Evolutionary conservation across 495 filamentous ascomycete species (phyloP).

Genomic region (Neurospora cerealis): DNA sequence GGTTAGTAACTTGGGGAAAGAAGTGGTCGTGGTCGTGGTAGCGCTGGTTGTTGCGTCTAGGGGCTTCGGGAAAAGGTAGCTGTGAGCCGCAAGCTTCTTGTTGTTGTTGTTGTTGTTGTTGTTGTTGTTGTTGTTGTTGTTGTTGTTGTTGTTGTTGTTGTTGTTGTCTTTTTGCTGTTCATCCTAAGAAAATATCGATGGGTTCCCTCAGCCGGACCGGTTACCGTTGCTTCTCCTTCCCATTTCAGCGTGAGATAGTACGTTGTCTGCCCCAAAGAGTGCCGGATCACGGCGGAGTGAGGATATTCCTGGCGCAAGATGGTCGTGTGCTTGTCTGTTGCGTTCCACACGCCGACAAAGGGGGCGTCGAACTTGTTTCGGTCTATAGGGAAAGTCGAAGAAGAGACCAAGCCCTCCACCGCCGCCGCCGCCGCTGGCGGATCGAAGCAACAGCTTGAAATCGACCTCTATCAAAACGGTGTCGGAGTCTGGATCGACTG

Average conservation of each 20-base stretch:
- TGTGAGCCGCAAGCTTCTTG: slow-evolving; percentile 18
- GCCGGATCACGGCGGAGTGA: slow-evolving; percentile 30
- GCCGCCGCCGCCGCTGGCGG: background rate
- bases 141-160: no score
- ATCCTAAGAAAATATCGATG: slow-evolving; percentile 35
- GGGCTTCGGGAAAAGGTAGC: slow-evolving; percentile 23
- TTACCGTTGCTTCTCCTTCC: slow-evolving; percentile 25
- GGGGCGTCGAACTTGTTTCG: slow-evolving; percentile 36
- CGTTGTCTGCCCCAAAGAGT: slow-evolving; percentile 32
- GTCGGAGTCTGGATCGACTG: slow-evolving; percentile 36
- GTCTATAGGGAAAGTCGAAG: slow-evolving; percentile 42
- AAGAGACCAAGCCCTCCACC: slow-evolving; percentile 37
- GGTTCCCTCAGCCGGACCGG: slow-evolving; percentile 20
- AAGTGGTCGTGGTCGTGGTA: slow-evolving; percentile 1
- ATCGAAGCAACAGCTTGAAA: slow-evolving; percentile 24
- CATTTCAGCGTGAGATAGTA: slow-evolving; percentile 34
- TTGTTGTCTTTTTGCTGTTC: background rate
- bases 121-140: no score
- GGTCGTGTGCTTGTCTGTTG: slow-evolving; percentile 34
- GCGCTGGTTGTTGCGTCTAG: background rate
- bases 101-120: no score
- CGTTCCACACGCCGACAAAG: slow-evolving; percentile 40
- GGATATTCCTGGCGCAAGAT: slow-evolving; percentile 10
- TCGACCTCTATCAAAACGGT: slow-evolving; percentile 35
- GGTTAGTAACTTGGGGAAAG: background rate